phyloP scores from a whole-genome alignment of 108 stramenopile species.

The Conticribra guillardii region DNA sequence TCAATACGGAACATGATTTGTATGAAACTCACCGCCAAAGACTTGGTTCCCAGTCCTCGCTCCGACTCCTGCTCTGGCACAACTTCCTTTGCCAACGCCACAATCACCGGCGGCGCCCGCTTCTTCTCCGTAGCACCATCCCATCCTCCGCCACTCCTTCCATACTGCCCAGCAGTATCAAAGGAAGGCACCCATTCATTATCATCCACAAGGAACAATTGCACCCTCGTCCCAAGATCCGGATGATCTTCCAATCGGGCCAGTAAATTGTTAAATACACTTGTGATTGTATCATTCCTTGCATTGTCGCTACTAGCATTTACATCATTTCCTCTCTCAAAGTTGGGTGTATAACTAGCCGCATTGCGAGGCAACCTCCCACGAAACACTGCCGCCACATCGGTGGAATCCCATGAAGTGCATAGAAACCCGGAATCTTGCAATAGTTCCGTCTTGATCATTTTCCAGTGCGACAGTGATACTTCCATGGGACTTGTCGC shows the following conservation, averaged over 20 bases:
- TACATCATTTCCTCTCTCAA: background rate
- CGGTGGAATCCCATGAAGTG: conserved; percentile 61
- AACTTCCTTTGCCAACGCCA: conserved; percentile 61
- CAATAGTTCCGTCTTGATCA: conserved; percentile 61
- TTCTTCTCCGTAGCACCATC: conserved; percentile 10
- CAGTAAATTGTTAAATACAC: conserved; percentile 56
- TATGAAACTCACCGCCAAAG: conserved; percentile 15
- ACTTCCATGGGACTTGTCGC: conserved; percentile 42
- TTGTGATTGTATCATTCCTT: conserved; percentile 10
- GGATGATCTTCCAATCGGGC: conserved; percentile 39
- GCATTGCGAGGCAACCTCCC: conserved; percentile 38
- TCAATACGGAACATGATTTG: background rate
- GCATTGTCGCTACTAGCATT: background rate
- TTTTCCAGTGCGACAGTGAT: conserved; percentile 45
- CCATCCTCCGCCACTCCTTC: background rate
- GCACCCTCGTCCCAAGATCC: conserved; percentile 52
- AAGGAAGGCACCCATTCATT: conserved; percentile 52
- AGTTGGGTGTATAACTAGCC: background rate
- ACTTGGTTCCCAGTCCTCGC: conserved; percentile 31
- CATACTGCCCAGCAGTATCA: background rate
- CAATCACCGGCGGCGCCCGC: conserved; percentile 58
- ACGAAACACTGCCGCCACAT: conserved; percentile 71
- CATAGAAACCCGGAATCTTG: conserved; percentile 57
- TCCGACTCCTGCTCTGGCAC: conserved; percentile 57
- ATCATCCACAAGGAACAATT: conserved; percentile 72